Percentiles rank a stretch among this genome's conserved stretches.
Evolutionary conservation across 192 early-diverging fungal genomes (phyloP).

Genomic region (Umbelopsis isabellina): DNA sequence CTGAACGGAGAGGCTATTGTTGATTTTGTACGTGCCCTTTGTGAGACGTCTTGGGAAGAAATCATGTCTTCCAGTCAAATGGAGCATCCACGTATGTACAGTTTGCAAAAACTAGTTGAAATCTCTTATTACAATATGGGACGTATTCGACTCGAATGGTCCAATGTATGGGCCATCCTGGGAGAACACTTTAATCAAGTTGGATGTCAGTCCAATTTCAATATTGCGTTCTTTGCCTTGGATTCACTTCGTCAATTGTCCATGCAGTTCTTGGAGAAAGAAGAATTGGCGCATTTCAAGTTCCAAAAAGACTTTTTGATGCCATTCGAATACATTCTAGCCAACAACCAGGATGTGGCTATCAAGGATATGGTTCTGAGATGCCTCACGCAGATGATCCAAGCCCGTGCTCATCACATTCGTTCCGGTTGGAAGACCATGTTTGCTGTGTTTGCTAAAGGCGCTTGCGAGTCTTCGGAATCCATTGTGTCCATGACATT

Average conservation of each 20-base stretch:
- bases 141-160: slow-evolving; percentile 95
- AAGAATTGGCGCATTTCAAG: slow-evolving; percentile 92
- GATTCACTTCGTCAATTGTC: slow-evolving; percentile 90
- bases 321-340: slow-evolving; percentile 82
- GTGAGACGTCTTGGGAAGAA: slow-evolving; percentile 87
- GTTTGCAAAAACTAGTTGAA: slow-evolving; percentile 93
- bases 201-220: slow-evolving; percentile 82
- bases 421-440: slow-evolving; percentile 83
- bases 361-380: slow-evolving; percentile 79
- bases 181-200: slow-evolving; percentile 86
- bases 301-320: slow-evolving; percentile 94
- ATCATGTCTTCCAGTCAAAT: slow-evolving; percentile 66
- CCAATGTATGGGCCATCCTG: slow-evolving; percentile 85
- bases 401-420: slow-evolving; percentile 74
- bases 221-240: slow-evolving; percentile 85
- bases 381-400: slow-evolving; percentile 79
- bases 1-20: slow-evolving; percentile 84
- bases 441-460: slow-evolving; percentile 63
- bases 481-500: slow-evolving; percentile 78
- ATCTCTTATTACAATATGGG: slow-evolving; percentile 97
- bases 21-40: slow-evolving; percentile 87
- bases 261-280: slow-evolving; percentile 94
- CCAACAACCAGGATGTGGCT: slow-evolving; percentile 73
- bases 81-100: slow-evolving; percentile 83
- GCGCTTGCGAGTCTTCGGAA: slow-evolving; percentile 68